Percentiles rank a stretch among this genome's conserved stretches.
Conservation (phyloP, 768 basidiomycete genomes). For the Suillus placidus region DNA sequence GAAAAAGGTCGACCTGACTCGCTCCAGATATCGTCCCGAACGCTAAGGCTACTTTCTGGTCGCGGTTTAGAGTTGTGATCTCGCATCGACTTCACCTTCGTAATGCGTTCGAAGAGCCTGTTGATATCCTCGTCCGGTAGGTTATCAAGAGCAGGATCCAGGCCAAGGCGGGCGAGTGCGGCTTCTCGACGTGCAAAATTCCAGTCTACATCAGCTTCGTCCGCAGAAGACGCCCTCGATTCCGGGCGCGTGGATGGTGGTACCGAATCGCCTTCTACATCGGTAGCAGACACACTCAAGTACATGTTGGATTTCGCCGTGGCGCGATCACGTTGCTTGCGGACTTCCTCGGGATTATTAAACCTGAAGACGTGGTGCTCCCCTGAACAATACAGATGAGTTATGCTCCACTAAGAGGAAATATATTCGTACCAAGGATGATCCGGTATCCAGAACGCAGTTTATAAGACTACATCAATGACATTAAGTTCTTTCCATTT, state of each 20-base stretch:
- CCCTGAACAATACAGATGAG: conserved; percentile 46
- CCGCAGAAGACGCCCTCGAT: conserved; percentile 69
- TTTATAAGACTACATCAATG: conserved; percentile 60
- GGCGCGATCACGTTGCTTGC: conserved; percentile 85
- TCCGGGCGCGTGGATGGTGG: conserved; percentile 72
- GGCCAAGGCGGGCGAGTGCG: conserved; percentile 80
- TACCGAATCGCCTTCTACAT: conserved; percentile 55
- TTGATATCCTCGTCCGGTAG: conserved; percentile 94
- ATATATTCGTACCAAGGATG: conserved; percentile 72
- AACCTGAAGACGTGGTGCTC: conserved; percentile 98
- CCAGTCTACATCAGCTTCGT: conserved; percentile 87
- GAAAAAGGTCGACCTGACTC: conserved; percentile 80
- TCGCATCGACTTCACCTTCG: conserved; percentile 86
- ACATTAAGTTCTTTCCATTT: neutral
- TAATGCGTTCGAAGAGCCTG: conserved; percentile 92
- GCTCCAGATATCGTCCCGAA: conserved; percentile 88
- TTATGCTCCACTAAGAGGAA: conserved; percentile 2
- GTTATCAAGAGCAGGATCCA: conserved; percentile 89
- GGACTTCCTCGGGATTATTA: conserved; percentile 93
- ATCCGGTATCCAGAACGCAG: conserved; percentile 94
- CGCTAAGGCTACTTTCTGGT: conserved; percentile 87
- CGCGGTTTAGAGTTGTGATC: conserved; percentile 79
- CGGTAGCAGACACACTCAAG: conserved; percentile 64
- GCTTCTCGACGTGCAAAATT: conserved; percentile 96
- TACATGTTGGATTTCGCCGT: conserved; percentile 71